phyloP scores from a whole-genome alignment of 73 alveolate species.

The Paramecium octaurelia region DNA sequence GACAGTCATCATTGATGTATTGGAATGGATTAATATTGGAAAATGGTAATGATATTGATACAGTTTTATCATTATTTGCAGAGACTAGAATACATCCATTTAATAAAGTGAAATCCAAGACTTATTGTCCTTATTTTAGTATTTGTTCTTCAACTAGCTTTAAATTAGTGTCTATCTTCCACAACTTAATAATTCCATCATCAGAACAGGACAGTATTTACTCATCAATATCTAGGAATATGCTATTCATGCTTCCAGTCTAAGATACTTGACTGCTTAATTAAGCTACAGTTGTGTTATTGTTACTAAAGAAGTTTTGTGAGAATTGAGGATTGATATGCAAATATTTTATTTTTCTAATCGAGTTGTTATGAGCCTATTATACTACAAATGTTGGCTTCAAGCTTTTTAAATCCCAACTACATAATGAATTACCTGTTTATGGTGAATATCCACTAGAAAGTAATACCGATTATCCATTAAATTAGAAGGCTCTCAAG shows the following conservation, averaged over 20 bases:
- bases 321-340: constrained; percentile 34
- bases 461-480: background rate
- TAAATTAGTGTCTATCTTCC: constrained; percentile 23
- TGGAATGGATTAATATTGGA: constrained; percentile 2
- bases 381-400: background rate
- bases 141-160: constrained; percentile 5
- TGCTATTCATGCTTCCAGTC: background rate
- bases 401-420: constrained; percentile 8
- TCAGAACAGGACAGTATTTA: constrained; percentile 8
- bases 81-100: constrained; percentile 38
- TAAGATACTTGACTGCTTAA: constrained; percentile 25
- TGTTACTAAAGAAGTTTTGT: constrained; percentile 5
- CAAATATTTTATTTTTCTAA: constrained; percentile 36
- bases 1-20: background rate
- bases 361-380: constrained; percentile 23
- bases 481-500: constrained; percentile 37
- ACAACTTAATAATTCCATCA: constrained; percentile 35
- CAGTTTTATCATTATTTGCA: constrained; percentile 14
- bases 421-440: constrained; percentile 6
- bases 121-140: constrained; percentile 7
- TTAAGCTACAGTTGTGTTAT: background rate
- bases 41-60: constrained; percentile 22
- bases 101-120: constrained; percentile 35
- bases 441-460: constrained; percentile 42
- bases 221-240: constrained; percentile 35